A percentile compares a stretch with the other conserved stretches of the same genome.
Evolutionary conservation across 2,329 filamentous ascomycete species (phyloP).

Genomic region (Nemania abortiva): DNA sequence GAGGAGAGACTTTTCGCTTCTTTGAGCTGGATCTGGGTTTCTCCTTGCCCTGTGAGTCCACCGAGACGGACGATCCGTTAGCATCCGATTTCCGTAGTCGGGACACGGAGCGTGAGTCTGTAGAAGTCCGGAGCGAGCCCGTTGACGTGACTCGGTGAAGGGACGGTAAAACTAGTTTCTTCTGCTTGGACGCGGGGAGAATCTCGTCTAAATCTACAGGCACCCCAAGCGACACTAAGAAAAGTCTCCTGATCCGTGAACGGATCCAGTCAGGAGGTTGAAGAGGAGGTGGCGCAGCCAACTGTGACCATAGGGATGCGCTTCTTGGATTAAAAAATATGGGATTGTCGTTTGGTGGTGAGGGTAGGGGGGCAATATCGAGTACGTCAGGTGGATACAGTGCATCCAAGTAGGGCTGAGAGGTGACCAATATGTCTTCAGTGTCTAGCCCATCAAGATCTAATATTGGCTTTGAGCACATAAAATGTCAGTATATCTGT

Average conservation of each 20-base stretch:
- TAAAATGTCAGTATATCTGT: conserved; percentile 48
- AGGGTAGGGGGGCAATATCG: conserved; percentile 63
- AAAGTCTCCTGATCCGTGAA: conserved; percentile 91
- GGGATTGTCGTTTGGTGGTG: conserved; percentile 66
- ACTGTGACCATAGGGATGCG: conserved; percentile 93
- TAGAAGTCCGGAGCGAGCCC: conserved; percentile 66
- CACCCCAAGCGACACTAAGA: conserved; percentile 94
- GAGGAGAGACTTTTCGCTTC: conserved; percentile 69
- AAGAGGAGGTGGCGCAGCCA: conserved; percentile 92
- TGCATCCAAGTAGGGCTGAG: conserved; percentile 74
- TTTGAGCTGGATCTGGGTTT: conserved; percentile 54
- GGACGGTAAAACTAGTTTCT: conserved; percentile 94
- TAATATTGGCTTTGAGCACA: conserved; percentile 68
- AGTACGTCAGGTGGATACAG: conserved; percentile 72
- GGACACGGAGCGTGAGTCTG: conserved; percentile 64
- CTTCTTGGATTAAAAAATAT: conserved; percentile 88
- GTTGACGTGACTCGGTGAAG: conserved; percentile 60
- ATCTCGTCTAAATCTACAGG: conserved; percentile 98
- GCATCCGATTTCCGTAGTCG: conserved; percentile 61
- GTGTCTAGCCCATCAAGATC: conserved; percentile 73
- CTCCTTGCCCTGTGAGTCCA: conserved; percentile 70
- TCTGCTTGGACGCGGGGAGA: conserved; percentile 95
- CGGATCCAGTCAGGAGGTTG: conserved; percentile 98
- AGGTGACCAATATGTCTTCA: conserved; percentile 70
- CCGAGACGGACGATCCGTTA: conserved; percentile 68